Conservation (phyloP, 805 yeast genomes). For the Saturnispora gosingensis region DNA sequence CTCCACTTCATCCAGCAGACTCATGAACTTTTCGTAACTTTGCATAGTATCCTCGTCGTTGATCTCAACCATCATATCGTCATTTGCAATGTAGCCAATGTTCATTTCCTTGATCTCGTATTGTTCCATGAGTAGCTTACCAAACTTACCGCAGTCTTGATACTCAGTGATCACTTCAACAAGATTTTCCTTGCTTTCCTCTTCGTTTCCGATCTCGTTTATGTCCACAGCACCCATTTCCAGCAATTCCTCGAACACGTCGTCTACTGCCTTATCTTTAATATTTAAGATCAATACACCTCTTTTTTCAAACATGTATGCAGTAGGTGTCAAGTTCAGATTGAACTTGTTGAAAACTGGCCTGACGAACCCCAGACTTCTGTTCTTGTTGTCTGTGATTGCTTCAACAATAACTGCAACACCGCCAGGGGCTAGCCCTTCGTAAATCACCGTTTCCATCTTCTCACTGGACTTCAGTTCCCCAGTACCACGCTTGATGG, state of each 20-base stretch:
- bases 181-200: conserved; percentile 16
- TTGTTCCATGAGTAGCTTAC: conserved; percentile 45
- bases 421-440: conserved; percentile 90
- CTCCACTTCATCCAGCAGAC: conserved; percentile 62
- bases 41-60: conserved; percentile 42
- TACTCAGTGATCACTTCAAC: conserved; percentile 56
- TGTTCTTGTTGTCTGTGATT: conserved; percentile 76
- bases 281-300: conserved; percentile 60
- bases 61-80: conserved; percentile 49
- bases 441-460: conserved; percentile 58
- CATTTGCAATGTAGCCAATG: conserved; percentile 55
- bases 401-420: conserved; percentile 81
- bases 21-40: conserved; percentile 48
- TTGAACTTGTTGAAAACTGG: conserved; percentile 65
- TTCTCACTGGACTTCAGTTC: conserved; percentile 37
- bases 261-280: conserved; percentile 39
- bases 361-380: conserved; percentile 70
- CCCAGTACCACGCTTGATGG: conserved; percentile 78
- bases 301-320: conserved; percentile 64
- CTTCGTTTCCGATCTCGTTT: conserved; percentile 19
- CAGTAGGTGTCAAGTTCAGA: conserved; percentile 59
- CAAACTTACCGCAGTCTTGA: conserved; percentile 49
- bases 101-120: conserved; percentile 64
- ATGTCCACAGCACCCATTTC: conserved; percentile 69
- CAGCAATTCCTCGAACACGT: conserved; percentile 60